These are phyloP conservation scores for Cicer yamashitae DNA, from an alignment of 306 rosid species.

Conservation along the genomic window DNA sequence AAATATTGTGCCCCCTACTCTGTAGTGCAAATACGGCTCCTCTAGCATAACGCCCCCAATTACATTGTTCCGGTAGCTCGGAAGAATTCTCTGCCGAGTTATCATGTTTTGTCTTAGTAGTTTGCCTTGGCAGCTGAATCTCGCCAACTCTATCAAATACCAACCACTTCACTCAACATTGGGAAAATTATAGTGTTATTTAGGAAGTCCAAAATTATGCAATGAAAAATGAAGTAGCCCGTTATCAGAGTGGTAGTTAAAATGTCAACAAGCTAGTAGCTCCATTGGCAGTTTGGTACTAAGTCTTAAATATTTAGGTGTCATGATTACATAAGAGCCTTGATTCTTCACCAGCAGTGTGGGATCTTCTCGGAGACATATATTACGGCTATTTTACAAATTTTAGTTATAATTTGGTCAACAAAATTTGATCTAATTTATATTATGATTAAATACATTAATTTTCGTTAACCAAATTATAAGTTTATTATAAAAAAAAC, in stretches of 20 bases:
- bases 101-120: constrained; percentile 37
- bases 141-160: constrained; percentile 70
- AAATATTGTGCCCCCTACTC: constrained; percentile 58
- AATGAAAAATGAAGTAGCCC: constrained; percentile 34
- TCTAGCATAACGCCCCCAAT: constrained; percentile 95
- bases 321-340: neutral
- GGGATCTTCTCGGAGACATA: too few species aligned
- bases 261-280: constrained; percentile 35
- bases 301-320: constrained; percentile 19
- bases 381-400: too few species aligned
- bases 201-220: constrained; percentile 25
- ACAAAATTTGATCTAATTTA: too few species aligned
- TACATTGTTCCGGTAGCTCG: constrained; percentile 58
- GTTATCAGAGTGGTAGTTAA: constrained; percentile 12
- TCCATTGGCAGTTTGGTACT: constrained; percentile 32
- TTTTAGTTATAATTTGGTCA: too few species aligned
- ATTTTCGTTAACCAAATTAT: too few species aligned
- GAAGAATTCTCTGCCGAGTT: constrained; percentile 50
- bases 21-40: constrained; percentile 84
- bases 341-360: neutral
- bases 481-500: too few species aligned
- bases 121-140: constrained; percentile 50
- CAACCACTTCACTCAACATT: constrained; percentile 36
- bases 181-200: constrained; percentile 22
- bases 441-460: too few species aligned